Evolutionary conservation across 805 yeast genomes (phyloP).

Genomic region (Hanseniaspora guilliermondii): DNA sequence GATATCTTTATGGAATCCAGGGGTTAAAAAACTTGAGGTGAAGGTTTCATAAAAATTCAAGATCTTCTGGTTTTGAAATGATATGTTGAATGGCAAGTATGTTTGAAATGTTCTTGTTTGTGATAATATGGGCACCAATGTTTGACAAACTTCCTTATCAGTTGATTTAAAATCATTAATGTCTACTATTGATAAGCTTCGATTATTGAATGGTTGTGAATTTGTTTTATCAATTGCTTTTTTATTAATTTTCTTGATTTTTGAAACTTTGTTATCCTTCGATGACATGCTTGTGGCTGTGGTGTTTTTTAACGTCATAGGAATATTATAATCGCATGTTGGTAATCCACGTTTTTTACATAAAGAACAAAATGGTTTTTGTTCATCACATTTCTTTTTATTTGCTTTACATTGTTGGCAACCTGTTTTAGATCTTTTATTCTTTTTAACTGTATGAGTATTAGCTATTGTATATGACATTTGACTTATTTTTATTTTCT

Average conservation of each 20-base stretch:
- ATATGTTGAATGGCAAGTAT: constrained; percentile 11
- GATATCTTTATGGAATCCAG: constrained; percentile 3
- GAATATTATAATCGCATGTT: not conserved
- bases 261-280: not conserved
- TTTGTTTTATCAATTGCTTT: not conserved
- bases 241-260: not conserved
- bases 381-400: constrained; percentile 7
- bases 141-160: not conserved
- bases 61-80: constrained; percentile 10
- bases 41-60: constrained; percentile 11
- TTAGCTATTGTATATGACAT: not conserved
- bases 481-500: no score
- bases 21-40: constrained; percentile 8
- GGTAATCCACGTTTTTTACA: not conserved
- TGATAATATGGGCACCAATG: not conserved
- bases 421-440: constrained; percentile 4
- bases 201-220: no score
- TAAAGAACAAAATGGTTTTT: not conserved
- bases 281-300: not conserved
- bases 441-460: not conserved
- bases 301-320: not conserved
- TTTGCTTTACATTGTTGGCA: constrained; percentile 3
- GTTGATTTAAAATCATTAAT: not conserved
- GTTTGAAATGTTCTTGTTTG: constrained; percentile 3
- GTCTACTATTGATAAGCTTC: not conserved